Conservation (phyloP, 768 basidiomycete species). For the Agrocybe praecox region DNA sequence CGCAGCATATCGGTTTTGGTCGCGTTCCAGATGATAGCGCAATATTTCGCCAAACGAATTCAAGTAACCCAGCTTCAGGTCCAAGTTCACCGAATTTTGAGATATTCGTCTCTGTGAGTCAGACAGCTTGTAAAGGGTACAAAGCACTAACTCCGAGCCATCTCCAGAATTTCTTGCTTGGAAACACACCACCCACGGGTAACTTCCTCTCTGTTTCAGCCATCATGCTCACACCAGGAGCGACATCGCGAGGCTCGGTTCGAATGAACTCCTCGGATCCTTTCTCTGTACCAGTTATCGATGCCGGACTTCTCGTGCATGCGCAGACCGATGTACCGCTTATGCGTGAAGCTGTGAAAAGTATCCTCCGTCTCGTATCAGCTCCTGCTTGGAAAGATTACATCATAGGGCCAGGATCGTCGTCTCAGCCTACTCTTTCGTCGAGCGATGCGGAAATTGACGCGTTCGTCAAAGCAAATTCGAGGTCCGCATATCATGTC, state of each 20-base stretch:
- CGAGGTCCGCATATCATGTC: conserved; percentile 27
- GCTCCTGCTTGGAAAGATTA: conserved; percentile 20
- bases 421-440: conserved; percentile 9
- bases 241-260: conserved; percentile 8
- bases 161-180: conserved; percentile 14
- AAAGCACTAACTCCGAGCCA: neutral
- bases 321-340: conserved; percentile 9
- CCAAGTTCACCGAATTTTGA: conserved; percentile 36
- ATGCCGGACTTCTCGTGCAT: conserved; percentile 10
- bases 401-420: conserved; percentile 11
- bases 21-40: conserved; percentile 23
- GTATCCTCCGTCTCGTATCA: conserved; percentile 8
- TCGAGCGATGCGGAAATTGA: conserved; percentile 23
- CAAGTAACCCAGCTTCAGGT: conserved; percentile 35
- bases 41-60: conserved; percentile 16
- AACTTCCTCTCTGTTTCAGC: conserved; percentile 26
- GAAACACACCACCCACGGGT: conserved; percentile 17
- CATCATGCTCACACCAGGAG: conserved; percentile 11
- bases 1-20: conserved; percentile 27
- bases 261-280: conserved; percentile 14
- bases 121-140: neutral
- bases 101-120: conserved; percentile 28
- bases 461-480: conserved; percentile 17
- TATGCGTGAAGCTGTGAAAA: conserved; percentile 18
- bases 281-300: conserved; percentile 22